phyloP scores from a whole-genome alignment of 805 yeast genomes.

The Candida argentea region DNA sequence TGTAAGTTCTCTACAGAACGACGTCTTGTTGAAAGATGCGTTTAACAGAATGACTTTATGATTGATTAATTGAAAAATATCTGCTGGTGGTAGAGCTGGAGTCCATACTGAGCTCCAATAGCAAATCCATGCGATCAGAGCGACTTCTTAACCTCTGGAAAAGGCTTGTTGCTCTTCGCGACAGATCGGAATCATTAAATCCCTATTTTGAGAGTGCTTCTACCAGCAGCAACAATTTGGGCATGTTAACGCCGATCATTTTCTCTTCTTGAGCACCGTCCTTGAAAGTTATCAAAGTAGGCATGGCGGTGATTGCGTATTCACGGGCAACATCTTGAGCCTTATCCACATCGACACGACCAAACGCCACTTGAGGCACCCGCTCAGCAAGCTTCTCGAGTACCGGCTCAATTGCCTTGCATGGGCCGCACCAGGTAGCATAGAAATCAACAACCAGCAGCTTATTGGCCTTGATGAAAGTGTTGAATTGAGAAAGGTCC shows the following conservation, averaged over 20 bases:
- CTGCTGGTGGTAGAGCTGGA: too few relatives aligned
- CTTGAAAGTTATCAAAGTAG: slow-evolving; percentile 57
- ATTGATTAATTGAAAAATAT: too few relatives aligned
- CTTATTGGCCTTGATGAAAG: slow-evolving; percentile 13
- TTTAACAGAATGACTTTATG: too few relatives aligned
- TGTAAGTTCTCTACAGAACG: too few relatives aligned
- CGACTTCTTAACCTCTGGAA: too few relatives aligned
- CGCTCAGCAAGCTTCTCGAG: slow-evolving; percentile 33
- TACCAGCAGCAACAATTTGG: slow-evolving; percentile 20
- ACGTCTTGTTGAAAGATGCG: too few relatives aligned
- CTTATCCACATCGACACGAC: slow-evolving; percentile 63
- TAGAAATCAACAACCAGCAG: slow-evolving; percentile 53
- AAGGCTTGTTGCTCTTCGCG: not conserved
- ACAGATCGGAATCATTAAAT: slow-evolving; percentile 14
- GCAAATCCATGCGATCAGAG: too few relatives aligned
- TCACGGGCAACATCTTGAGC: slow-evolving; percentile 49
- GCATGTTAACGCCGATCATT: slow-evolving; percentile 57
- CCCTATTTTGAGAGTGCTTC: slow-evolving; percentile 17
- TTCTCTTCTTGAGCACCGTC: slow-evolving; percentile 48
- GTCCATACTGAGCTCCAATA: too few relatives aligned
- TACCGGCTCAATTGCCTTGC: slow-evolving; percentile 59
- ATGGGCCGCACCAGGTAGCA: slow-evolving; percentile 77
- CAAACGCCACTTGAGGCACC: slow-evolving; percentile 44
- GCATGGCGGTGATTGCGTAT: slow-evolving; percentile 64
- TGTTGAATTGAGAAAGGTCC: slow-evolving; percentile 16